Evolutionary conservation across 176 grass and related monocot genomes (phyloP).

Genomic region (Oryza meyeriana): DNA sequence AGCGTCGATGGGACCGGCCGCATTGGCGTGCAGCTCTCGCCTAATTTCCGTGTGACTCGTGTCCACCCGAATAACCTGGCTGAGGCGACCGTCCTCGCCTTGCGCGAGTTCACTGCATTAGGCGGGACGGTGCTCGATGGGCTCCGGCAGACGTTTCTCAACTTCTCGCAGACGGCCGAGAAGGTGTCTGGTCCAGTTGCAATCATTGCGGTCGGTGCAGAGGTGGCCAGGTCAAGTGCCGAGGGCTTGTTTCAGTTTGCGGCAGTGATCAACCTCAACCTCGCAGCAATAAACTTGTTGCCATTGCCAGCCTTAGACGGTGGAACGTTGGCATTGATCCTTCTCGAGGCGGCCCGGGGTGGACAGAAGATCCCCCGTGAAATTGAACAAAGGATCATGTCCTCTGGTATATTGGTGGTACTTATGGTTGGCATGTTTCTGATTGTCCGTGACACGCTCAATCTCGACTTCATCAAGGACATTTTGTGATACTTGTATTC

Average conservation of each 20-base stretch:
- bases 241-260: slow-evolving; percentile 92
- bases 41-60: slow-evolving; percentile 56
- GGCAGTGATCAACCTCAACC: slow-evolving; percentile 82
- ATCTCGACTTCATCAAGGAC: slow-evolving; percentile 95
- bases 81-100: slow-evolving; percentile 56
- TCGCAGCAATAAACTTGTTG: slow-evolving; percentile 83
- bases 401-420: slow-evolving; percentile 86
- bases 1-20: slow-evolving; percentile 63
- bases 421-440: slow-evolving; percentile 88
- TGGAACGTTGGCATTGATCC: slow-evolving; percentile 69
- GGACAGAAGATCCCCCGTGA: slow-evolving; percentile 86
- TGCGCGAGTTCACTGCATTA: slow-evolving; percentile 61
- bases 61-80: slow-evolving; percentile 48
- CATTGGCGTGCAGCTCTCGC: slow-evolving; percentile 85
- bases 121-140: slow-evolving; percentile 64
- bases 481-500: slow-evolving; percentile 55
- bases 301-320: slow-evolving; percentile 75
- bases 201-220: slow-evolving; percentile 83
- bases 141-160: slow-evolving; percentile 78
- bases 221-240: slow-evolving; percentile 69
- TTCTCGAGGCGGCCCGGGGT: slow-evolving; percentile 87
- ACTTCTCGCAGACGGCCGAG: slow-evolving; percentile 79
- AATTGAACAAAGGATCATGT: slow-evolving; percentile 91
- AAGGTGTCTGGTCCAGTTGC: slow-evolving; percentile 88
- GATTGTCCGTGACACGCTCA: slow-evolving; percentile 91